Evolutionary conservation across 768 basidiomycete species (phyloP), one percentile per base, ranked within the genome.

Genomic region (Psilocybe azurescens): DNA sequence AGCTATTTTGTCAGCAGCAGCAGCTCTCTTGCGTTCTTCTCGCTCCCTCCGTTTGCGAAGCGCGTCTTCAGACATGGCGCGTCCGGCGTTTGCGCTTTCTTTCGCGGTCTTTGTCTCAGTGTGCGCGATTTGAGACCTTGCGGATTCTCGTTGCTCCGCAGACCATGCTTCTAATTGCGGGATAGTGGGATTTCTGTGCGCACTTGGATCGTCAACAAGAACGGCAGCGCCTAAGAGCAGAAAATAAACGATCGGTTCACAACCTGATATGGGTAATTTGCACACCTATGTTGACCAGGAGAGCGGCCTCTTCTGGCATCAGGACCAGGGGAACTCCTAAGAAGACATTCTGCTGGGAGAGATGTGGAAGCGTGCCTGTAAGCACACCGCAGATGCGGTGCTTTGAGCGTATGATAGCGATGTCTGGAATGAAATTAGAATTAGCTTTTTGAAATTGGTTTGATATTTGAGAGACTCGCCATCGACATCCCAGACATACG

Each of bases 331-430:
- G 97, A n/a, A 95, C 77, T 6, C 97, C 97, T 36, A 99, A 81
- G 72, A 99, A 99, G 2, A 91, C 86, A 78, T 99, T 99, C 76
- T 99, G 97, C 69, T 98, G 96, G 1, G 95, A 89, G 1, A 99
- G 82, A 71, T 95, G 94, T 2, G 97, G 96, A 13, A 99, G 85
- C 1, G 97, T 99, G 0, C 97, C 97, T 0, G 87, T 83, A 48
- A 98, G 77, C 48, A 94, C 80, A 38, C 97, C 95, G 69, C 93
- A 95, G 51, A 99, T 83, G 59, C 81, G 88, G 74, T 97, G 89
- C 66, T 88, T 77, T 32, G 90, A 86, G 39, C 97, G 92, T 9
- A 99, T 78, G 5, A 77, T 81, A 8, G 90, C 89, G 67, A 94
- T 89, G 71, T 95, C 97, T 96, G 70, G 49, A 44, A 41, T 60